Base-by-base conservation (phyloP, 345 rosid genomes). In the Nasturtium officinale region DNA sequence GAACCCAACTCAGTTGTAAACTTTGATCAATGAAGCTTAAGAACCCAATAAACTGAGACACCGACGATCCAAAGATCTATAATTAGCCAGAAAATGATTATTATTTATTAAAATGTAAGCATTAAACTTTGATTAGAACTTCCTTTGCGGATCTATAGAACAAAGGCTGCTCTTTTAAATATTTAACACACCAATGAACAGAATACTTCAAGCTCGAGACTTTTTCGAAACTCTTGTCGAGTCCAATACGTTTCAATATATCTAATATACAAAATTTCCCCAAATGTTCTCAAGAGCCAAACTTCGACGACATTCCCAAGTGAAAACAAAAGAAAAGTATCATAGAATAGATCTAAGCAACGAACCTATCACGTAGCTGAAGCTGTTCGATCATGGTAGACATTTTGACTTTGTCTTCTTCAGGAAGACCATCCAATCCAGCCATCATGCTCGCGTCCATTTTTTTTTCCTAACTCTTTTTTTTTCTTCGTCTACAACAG, bases 371-470 rank as follows among this genome's bases (percentile, higher is more conserved):
- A 29, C 95, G 96, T 23, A 92, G 67, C 78, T 92, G 98, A 62
- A 92, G 98, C 67, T 88, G 88, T 43, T 92, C 98, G 73, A 92
- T 92, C 92, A 88, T 90, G 69, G 90, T 29, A 18, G 87, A 61
- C 98, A 92, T 92, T 58, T 84, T 81, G 18, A 62, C 65, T 84
- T 88, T 78, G 76, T 92, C 98, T 74, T 85, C 95, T 69, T 83
- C 92, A 9, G 92, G 85, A 57, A 90, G 83, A 58, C 91, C 91
- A 12, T 92, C 98, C 8, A 92, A 81, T 13, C 89, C 96, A 23
- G 87, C 95, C 72, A 92, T 61, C 89, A 90, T 88, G 81, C 69
- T 85, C 82, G 90, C 87, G 84, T 90, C 96, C 96, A 92, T 90
- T 67, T 45, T 42, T 0, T n/a, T 60, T 45, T 42, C 0, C 5